These are phyloP conservation scores for Limonomyces culmigenus DNA, from an alignment of 1,284 basidiomycete genomes.

Conservation along the genomic window DNA sequence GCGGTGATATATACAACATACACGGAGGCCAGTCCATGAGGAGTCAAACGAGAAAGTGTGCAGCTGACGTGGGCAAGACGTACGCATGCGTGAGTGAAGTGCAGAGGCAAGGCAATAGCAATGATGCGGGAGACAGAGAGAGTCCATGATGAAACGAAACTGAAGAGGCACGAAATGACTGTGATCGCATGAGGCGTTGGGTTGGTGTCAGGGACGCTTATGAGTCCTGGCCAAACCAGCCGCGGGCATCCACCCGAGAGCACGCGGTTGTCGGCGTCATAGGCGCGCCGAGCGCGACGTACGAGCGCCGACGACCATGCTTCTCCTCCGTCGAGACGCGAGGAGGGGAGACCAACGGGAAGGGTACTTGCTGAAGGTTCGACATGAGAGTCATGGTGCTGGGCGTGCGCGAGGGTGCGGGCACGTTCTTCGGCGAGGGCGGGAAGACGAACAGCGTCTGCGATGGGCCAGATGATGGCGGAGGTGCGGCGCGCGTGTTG, in stretches of 20 bases:
- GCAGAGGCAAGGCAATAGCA: no score
- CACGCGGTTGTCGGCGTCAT: conserved; percentile 49
- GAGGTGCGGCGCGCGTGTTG: conserved; percentile 1
- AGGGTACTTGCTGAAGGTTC: conserved; percentile 31
- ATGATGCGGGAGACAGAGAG: no score
- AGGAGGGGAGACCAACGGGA: conserved; percentile 47
- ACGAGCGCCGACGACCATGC: conserved; percentile 50
- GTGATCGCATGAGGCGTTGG: no score
- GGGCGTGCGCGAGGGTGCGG: conserved; percentile 40
- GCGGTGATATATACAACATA: no score
- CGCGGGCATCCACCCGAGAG: conserved; percentile 64
- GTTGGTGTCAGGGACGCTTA: no score
- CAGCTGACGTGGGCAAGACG: no score
- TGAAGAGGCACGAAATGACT: no score
- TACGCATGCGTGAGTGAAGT: no score
- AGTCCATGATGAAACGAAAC: no score
- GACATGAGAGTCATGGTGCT: conserved; percentile 62
- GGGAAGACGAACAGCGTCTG: conserved; percentile 76
- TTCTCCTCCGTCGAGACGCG: conserved; percentile 51
- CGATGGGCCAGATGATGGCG: conserved; percentile 21
- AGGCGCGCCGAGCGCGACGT: conserved; percentile 50
- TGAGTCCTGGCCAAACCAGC: conserved; percentile 34
- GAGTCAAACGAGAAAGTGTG: no score
- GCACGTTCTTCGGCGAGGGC: conserved; percentile 64
- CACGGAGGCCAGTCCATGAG: no score